These are phyloP conservation scores for Phytopythium chamaehyphon DNA, from an alignment of 352 stramenopile species.

Conservation along the genomic window DNA sequence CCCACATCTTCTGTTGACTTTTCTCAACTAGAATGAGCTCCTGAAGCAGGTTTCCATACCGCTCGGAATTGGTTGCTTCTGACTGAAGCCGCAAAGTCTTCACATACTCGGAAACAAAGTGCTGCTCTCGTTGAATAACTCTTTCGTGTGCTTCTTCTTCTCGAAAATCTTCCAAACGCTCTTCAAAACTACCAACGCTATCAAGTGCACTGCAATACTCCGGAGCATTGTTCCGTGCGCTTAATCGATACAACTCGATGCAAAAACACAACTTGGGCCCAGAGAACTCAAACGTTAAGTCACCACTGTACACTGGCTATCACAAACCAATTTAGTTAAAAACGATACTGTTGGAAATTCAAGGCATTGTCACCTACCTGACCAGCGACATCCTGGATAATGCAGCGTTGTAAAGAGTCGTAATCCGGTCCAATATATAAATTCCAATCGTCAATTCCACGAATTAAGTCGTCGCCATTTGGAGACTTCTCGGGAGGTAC, in stretches of 20 bases:
- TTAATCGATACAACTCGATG: slow-evolving; percentile 31
- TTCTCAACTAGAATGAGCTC: slow-evolving; percentile 63
- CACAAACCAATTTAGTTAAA: no score
- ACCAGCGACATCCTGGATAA: no score
- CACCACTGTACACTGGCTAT: slow-evolving; percentile 25
- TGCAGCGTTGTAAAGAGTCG: slow-evolving; percentile 42
- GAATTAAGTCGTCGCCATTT: slow-evolving; percentile 3
- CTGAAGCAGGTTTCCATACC: slow-evolving; percentile 47
- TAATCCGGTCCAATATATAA: slow-evolving; percentile 55
- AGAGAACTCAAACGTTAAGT: slow-evolving; percentile 51
- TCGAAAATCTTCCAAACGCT: slow-evolving; percentile 57
- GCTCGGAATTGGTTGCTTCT: slow-evolving; percentile 52
- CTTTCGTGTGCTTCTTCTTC: slow-evolving; percentile 47
- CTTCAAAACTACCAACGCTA: slow-evolving; percentile 27
- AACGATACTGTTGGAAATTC: no score
- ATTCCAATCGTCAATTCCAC: slow-evolving; percentile 17
- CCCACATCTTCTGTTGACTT: slow-evolving; percentile 52
- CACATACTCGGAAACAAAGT: slow-evolving; percentile 68
- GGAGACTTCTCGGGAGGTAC: not conserved
- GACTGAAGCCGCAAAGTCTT: slow-evolving; percentile 70
- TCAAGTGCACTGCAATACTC: slow-evolving; percentile 11
- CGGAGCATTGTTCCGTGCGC: slow-evolving; percentile 5
- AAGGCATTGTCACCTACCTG: no score
- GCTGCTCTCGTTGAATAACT: slow-evolving; percentile 50
- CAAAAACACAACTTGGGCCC: slow-evolving; percentile 52